Evolutionary conservation across 1,284 basidiomycete genomes (phyloP).

Genomic region (Chondrostereum purpureum): DNA sequence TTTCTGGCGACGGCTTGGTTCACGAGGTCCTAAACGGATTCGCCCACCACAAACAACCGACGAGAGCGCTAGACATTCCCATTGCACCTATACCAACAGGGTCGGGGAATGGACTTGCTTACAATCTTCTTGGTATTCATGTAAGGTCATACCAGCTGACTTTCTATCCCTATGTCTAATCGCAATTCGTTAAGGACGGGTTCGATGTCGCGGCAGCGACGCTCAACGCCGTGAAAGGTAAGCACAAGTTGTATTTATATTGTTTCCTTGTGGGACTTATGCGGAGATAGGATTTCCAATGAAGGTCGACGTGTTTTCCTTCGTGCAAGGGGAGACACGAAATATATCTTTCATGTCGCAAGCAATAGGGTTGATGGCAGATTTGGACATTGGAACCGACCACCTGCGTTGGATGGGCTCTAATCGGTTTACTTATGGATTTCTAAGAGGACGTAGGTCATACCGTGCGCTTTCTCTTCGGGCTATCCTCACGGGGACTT

Average conservation of each 20-base stretch:
- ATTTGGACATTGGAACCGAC: constrained; percentile 86
- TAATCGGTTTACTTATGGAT: constrained; percentile 80
- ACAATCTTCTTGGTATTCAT: constrained; percentile 69
- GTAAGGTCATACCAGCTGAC: constrained; percentile 25
- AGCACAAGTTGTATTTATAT: constrained; percentile 9
- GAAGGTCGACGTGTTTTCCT: constrained; percentile 76
- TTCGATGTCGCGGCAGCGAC: constrained; percentile 70
- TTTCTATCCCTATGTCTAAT: constrained; percentile 1
- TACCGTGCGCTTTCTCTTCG: not conserved
- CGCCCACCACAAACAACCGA: constrained; percentile 63
- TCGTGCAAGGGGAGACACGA: constrained; percentile 63
- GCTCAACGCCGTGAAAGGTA: constrained; percentile 86
- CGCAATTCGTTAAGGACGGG: constrained; percentile 44
- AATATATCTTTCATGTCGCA: constrained; percentile 87
- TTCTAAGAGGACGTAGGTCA: constrained; percentile 60
- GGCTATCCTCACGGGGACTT: constrained; percentile 2
- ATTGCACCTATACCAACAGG: constrained; percentile 87
- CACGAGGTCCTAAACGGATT: constrained; percentile 95
- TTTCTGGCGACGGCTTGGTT: constrained; percentile 87
- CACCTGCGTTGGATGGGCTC: constrained; percentile 92
- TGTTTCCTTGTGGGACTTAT: constrained; percentile 6
- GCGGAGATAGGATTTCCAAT: constrained; percentile 46
- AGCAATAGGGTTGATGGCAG: constrained; percentile 87
- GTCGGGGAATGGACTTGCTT: constrained; percentile 73
- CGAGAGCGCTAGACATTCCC: constrained; percentile 68